These are phyloP conservation scores for Nakazawaea ishiwadae DNA, from an alignment of 805 yeast species.

Conservation along the genomic window DNA sequence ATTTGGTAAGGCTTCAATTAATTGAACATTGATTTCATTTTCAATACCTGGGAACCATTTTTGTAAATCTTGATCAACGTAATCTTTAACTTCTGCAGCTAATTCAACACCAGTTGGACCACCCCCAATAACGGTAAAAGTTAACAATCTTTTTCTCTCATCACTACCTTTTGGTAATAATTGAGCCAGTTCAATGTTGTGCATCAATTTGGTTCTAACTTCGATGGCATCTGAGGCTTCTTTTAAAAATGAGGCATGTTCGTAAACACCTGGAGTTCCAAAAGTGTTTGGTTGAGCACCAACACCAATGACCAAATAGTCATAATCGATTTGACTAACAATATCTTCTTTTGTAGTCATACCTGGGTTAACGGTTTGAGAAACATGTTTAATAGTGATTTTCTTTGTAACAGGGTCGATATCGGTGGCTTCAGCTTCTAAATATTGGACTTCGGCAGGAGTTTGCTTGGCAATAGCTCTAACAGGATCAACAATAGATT, in stretches of 20 bases:
- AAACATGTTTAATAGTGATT: constrained; percentile 55
- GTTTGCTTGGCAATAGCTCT: constrained; percentile 75
- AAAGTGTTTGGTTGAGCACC: constrained; percentile 95
- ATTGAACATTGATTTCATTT: constrained; percentile 74
- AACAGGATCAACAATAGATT: constrained; percentile 92
- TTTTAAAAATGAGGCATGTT: constrained; percentile 83
- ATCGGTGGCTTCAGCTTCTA: constrained; percentile 86
- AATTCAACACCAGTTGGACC: constrained; percentile 99
- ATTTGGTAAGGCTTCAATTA: constrained; percentile 89
- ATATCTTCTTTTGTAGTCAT: constrained; percentile 38
- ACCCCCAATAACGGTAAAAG: constrained; percentile 93
- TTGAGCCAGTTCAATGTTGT: constrained; percentile 85
- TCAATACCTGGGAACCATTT: constrained; percentile 88
- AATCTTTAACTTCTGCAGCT: constrained; percentile 95
- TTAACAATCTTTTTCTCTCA: constrained; percentile 81
- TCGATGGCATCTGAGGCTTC: constrained; percentile 86
- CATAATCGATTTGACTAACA: constrained; percentile 53
- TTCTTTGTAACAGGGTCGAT: constrained; percentile 71
- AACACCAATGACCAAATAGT: constrained; percentile 85
- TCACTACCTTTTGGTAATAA: constrained; percentile 64
- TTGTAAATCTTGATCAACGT: constrained; percentile 82
- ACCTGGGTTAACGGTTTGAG: constrained; percentile 43
- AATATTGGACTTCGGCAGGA: constrained; percentile 73
- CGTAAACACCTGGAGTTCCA: constrained; percentile 91
- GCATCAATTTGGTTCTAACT: constrained; percentile 80